phyloP scores from a whole-genome alignment of 441 rosid genomes.

The Gossypium aridum region DNA sequence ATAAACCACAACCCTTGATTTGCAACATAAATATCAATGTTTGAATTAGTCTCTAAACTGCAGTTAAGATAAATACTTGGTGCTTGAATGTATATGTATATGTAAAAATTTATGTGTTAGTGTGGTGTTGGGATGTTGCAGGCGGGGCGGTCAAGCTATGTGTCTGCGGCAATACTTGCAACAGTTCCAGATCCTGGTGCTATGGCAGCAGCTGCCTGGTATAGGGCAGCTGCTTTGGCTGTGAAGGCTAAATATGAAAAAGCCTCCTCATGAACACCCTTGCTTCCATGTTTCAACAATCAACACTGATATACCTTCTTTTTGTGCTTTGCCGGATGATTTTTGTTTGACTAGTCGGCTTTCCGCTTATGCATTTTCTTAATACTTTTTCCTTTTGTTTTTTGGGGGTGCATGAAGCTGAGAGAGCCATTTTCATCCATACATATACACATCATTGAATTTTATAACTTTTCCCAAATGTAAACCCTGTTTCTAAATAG shows the following conservation, averaged over 20 bases:
- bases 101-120: not conserved
- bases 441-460: not conserved
- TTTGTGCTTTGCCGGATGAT: slow-evolving; percentile 12
- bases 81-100: not conserved
- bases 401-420: slow-evolving; percentile 30
- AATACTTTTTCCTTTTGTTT: not conserved
- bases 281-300: not conserved
- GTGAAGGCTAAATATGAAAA: slow-evolving; percentile 34
- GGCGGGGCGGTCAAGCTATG: slow-evolving; percentile 90
- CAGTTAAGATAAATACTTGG: not conserved
- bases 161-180: slow-evolving; percentile 54
- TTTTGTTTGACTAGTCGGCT: slow-evolving; percentile 26
- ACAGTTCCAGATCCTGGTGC: slow-evolving; percentile 93
- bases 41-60: not conserved
- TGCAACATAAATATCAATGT: not conserved
- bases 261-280: slow-evolving; percentile 14
- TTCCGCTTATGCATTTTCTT: slow-evolving; percentile 39
- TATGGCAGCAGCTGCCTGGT: slow-evolving; percentile 91
- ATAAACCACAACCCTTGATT: no score
- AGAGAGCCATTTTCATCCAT: slow-evolving; percentile 32
- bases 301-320: not conserved
- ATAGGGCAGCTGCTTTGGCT: slow-evolving; percentile 84
- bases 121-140: slow-evolving; percentile 23
- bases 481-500: not conserved
- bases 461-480: not conserved